phyloP scores from a whole-genome alignment of 2,329 filamentous ascomycete genomes.

The Ceratocystis cacaofunesta region DNA sequence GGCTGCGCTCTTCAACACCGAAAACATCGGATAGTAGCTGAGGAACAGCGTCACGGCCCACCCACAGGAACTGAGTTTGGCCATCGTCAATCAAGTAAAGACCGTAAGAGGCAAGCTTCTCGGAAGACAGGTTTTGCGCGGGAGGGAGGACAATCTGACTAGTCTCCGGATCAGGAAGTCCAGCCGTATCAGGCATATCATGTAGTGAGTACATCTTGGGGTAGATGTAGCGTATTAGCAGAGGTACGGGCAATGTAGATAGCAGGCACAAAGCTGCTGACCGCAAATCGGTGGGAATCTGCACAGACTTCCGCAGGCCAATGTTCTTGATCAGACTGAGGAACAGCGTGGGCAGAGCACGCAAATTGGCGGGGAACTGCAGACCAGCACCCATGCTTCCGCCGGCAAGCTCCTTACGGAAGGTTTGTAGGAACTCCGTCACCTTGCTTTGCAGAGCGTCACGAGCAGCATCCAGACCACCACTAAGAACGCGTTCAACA shows the following conservation, averaged over 20 bases:
- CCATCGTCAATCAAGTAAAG: constrained; percentile 94
- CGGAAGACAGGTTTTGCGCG: constrained; percentile 71
- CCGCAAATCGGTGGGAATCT: constrained; percentile 85
- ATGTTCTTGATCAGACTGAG: constrained; percentile 92
- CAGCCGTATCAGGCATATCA: constrained; percentile 91
- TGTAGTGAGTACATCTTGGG: constrained; percentile 73
- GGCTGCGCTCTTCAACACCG: constrained; percentile 65
- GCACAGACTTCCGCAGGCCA: constrained; percentile 77
- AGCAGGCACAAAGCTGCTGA: constrained; percentile 84
- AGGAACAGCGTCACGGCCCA: constrained; percentile 82
- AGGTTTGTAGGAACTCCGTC: constrained; percentile 82
- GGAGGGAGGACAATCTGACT: constrained; percentile 82
- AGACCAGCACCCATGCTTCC: constrained; percentile 91
- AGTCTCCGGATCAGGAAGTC: constrained; percentile 68
- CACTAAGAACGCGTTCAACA: constrained; percentile 74
- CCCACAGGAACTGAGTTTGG: constrained; percentile 94
- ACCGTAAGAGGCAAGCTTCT: constrained; percentile 74
- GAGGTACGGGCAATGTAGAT: constrained; percentile 80
- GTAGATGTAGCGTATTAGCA: constrained; percentile 88
- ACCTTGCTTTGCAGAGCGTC: constrained; percentile 86
- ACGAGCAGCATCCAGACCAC: constrained; percentile 75
- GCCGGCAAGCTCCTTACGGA: constrained; percentile 90
- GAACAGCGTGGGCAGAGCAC: constrained; percentile 79
- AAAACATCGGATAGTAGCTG: constrained; percentile 84
- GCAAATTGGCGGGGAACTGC: constrained; percentile 85